Evolutionary conservation across 805 yeast species (phyloP), one percentile per base, ranked within the genome.

Genomic region (Ogataea methanolica): DNA sequence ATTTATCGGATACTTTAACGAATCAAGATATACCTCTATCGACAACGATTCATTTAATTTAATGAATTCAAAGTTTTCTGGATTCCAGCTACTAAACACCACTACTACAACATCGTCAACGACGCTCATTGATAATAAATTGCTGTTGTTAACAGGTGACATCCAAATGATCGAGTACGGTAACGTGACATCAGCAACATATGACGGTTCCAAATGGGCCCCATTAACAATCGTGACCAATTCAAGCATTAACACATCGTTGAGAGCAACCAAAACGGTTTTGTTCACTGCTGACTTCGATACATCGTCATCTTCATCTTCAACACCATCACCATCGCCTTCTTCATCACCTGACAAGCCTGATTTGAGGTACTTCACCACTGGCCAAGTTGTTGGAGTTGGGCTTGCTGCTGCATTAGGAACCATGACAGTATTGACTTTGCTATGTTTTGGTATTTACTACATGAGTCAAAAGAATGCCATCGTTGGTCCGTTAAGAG

Each of bases 341-440:
- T 4, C 50, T 15, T 29, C 55, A 8, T 11, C 47, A 2, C 2
- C 33, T 7, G 33, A 51, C 5, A 36, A 37, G 4, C 12, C 44
- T 15, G 49, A 46, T 16, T 16, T 36, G 7, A 33, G 43, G 12
- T 53, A 60, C 47, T 68, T 75, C 64, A 65, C 72, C 12, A 62
- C 78, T 19, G 91, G 94, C 0, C 83, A 75, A 56, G 82, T 85
- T 29, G 89, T 83, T 4, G 74, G 87, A 29, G 76, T 85, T 39
- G 80, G 86, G 0, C 71, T 83, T 38, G 94, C 90, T 0, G 69
- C 83, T 46, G 80, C 92, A 0, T 55, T 86, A 33, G 88, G 74
- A 1, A 67, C 80, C 15, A 67, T 73, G 53, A 53, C 68, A 33
- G 46, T 75, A 9, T 48, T 78, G 26, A 64, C 74, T 8, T 41